A percentile compares a stretch with the other conserved stretches of the same genome.
These are phyloP conservation scores for Tetradesmus obliquus DNA, from an alignment of 139 green algal species.

Conservation along the genomic window DNA sequence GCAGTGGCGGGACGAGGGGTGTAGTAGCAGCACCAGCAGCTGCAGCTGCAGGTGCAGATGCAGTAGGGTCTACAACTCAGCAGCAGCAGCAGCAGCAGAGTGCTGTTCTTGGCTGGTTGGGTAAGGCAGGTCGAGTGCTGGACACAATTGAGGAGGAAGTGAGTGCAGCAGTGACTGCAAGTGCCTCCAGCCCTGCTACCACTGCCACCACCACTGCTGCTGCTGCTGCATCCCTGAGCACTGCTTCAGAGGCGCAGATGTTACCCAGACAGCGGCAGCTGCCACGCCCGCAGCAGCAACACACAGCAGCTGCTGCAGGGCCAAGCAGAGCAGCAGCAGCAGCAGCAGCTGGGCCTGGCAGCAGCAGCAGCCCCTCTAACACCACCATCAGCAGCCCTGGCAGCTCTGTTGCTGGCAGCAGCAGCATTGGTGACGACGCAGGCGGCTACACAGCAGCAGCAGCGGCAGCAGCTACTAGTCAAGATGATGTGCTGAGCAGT, in stretches of 20 bases:
- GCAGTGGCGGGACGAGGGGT: not conserved
- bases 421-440: not conserved
- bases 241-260: not conserved
- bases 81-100: conserved; percentile 18
- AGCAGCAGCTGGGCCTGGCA: not conserved
- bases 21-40: not conserved
- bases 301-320: not conserved
- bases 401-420: not conserved
- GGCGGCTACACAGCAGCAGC: conserved; percentile 5
- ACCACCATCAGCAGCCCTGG: not conserved
- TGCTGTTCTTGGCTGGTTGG: not conserved
- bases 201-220: not conserved
- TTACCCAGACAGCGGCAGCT: not conserved
- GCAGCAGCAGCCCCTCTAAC: not conserved
- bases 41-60: not conserved
- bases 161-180: not conserved
- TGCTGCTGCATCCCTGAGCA: not conserved
- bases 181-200: not conserved
- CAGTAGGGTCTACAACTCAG: not conserved
- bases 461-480: not conserved
- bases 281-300: conserved; percentile 10
- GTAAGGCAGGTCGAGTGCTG: not conserved
- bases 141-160: not conserved
- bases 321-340: not conserved
- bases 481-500: not conserved